A percentile compares a stretch with the other conserved stretches of the same genome.
Conservation (phyloP, 441 rosid species). For the Pelargonium citronellum region DNA sequence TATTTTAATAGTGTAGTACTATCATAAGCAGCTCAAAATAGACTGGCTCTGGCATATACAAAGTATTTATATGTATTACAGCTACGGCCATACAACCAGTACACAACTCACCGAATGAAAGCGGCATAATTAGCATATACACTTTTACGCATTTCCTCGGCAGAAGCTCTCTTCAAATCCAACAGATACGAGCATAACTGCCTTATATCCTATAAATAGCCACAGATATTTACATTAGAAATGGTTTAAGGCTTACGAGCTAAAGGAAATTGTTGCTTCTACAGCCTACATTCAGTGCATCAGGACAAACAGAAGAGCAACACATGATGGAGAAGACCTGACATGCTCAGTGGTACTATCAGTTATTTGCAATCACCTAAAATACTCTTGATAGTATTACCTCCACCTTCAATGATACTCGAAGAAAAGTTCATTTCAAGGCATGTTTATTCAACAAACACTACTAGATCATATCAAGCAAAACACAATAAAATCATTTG, state of each 20-base stretch:
- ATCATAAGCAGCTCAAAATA: neutral
- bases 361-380: too few relatives aligned
- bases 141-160: conserved; percentile 98
- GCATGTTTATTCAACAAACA: too few relatives aligned
- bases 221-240: neutral
- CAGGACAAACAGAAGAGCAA: neutral
- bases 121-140: conserved; percentile 97
- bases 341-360: too few relatives aligned
- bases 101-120: conserved; percentile 64
- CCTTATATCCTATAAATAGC: conserved; percentile 54
- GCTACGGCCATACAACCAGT: neutral
- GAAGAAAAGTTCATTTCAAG: too few relatives aligned
- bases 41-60: neutral
- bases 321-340: neutral
- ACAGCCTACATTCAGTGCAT: neutral
- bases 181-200: conserved; percentile 69
- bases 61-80: neutral
- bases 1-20: neutral
- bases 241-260: too few relatives aligned
- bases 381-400: too few relatives aligned
- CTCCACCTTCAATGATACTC: too few relatives aligned
- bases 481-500: neutral
- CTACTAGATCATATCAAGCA: too few relatives aligned
- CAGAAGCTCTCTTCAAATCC: conserved; percentile 94
- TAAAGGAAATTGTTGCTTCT: neutral